Conservation (phyloP, 129 eudicot species). For the Dittrichia graveolens region DNA sequence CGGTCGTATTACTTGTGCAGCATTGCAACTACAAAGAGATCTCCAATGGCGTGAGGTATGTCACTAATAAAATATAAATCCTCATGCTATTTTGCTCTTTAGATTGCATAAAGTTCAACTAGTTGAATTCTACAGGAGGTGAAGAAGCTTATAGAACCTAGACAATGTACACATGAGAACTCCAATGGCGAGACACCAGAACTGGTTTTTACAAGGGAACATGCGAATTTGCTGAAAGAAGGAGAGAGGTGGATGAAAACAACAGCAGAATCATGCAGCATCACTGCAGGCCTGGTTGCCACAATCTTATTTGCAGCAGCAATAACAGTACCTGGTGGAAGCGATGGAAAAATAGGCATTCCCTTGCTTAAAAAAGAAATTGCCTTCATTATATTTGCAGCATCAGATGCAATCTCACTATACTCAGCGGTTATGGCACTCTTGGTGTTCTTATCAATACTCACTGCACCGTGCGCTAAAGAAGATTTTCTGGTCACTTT, state of each 20-base stretch:
- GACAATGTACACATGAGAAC: background rate
- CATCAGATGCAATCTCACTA: background rate
- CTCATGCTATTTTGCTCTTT: background rate
- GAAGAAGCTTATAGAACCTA: background rate
- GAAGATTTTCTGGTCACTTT: too few species aligned
- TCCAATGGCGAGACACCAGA: background rate
- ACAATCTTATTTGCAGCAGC: constrained; percentile 4
- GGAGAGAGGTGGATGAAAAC: constrained; percentile 15
- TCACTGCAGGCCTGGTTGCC: background rate
- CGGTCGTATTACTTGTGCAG: background rate
- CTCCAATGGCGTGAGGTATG: constrained; percentile 8
- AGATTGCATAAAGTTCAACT: background rate
- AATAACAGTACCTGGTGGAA: constrained; percentile 1
- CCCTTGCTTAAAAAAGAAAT: background rate
- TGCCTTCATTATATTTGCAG: background rate
- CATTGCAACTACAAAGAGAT: background rate
- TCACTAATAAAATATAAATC: background rate
- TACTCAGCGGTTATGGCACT: background rate
- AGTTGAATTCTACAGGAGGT: background rate
- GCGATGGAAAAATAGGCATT: background rate
- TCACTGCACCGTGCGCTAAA: background rate
- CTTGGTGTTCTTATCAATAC: background rate
- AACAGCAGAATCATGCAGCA: background rate
- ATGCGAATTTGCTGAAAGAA: background rate
- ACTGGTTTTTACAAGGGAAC: background rate